phyloP scores from a whole-genome alignment of 306 rosid species.

The Pyrus bretschneideri region DNA sequence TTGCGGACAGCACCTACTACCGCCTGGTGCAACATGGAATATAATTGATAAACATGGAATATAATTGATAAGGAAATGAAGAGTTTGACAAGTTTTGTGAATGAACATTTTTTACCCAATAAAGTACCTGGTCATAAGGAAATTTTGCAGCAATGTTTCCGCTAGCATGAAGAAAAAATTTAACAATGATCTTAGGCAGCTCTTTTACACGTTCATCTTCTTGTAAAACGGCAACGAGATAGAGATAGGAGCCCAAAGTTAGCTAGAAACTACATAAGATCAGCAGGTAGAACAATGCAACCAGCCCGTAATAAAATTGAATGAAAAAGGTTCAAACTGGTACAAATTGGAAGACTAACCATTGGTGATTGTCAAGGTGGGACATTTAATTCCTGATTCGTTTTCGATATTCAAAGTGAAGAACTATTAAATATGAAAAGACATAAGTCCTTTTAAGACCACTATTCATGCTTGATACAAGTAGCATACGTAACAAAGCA shows the following conservation, averaged over 20 bases:
- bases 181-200: slow-evolving; percentile 50
- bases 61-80: slow-evolving; percentile 8
- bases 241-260: background rate
- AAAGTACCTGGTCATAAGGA: slow-evolving; percentile 59
- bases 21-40: slow-evolving; percentile 35
- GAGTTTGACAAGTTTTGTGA: background rate
- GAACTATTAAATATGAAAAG: background rate
- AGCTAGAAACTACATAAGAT: background rate
- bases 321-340: background rate
- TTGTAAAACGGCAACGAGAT: slow-evolving; percentile 13
- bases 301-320: background rate
- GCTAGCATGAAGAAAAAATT: slow-evolving; percentile 63
- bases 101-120: background rate
- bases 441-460: background rate
- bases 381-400: background rate
- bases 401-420: background rate
- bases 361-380: background rate
- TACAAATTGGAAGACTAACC: background rate
- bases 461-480: background rate
- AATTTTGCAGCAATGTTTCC: slow-evolving; percentile 78
- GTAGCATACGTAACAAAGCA: background rate
- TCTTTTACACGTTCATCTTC: slow-evolving; percentile 41
- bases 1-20: slow-evolving; percentile 53
- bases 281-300: background rate
- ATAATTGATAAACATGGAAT: slow-evolving; percentile 14